These are phyloP conservation scores for Suillus clintonianus DNA, from an alignment of 768 basidiomycete genomes.

Conservation along the genomic window DNA sequence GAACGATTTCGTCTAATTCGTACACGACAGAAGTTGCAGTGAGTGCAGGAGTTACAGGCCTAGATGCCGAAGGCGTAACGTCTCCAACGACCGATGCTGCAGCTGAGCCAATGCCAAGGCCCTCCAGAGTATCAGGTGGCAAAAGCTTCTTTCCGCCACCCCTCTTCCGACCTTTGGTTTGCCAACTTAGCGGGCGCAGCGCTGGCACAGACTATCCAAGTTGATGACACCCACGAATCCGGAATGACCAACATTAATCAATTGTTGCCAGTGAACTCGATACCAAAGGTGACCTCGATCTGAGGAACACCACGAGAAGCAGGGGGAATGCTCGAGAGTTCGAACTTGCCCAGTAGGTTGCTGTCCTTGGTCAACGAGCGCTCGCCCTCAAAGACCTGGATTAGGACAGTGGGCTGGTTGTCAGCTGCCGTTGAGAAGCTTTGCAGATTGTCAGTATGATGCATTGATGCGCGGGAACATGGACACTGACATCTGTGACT, in stretches of 20 bases:
- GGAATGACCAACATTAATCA: too few species aligned
- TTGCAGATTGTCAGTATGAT: constrained; percentile 50
- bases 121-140: constrained; percentile 52
- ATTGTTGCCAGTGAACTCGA: too few species aligned
- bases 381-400: constrained; percentile 98
- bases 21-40: constrained; percentile 63
- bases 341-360: constrained; percentile 97
- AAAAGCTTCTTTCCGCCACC: constrained; percentile 56
- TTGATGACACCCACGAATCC: too few species aligned
- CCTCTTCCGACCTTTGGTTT: constrained; percentile 62
- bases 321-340: constrained; percentile 89
- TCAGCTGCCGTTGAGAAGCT: constrained; percentile 84
- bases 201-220: too few species aligned
- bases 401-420: constrained; percentile 93
- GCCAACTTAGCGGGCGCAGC: too few species aligned
- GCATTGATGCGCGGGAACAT: too few species aligned
- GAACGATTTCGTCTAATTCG: constrained; percentile 69
- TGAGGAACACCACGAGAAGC: constrained; percentile 97
- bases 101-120: constrained; percentile 52
- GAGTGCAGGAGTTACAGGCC: constrained; percentile 66
- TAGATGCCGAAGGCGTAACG: constrained; percentile 66
- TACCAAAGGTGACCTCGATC: constrained; percentile 95
- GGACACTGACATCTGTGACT: too few species aligned
- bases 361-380: constrained; percentile 98
- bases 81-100: constrained; percentile 60